Base-by-base conservation (phyloP, 208 protist species). In the Acanthamoeba healyi region DNA sequence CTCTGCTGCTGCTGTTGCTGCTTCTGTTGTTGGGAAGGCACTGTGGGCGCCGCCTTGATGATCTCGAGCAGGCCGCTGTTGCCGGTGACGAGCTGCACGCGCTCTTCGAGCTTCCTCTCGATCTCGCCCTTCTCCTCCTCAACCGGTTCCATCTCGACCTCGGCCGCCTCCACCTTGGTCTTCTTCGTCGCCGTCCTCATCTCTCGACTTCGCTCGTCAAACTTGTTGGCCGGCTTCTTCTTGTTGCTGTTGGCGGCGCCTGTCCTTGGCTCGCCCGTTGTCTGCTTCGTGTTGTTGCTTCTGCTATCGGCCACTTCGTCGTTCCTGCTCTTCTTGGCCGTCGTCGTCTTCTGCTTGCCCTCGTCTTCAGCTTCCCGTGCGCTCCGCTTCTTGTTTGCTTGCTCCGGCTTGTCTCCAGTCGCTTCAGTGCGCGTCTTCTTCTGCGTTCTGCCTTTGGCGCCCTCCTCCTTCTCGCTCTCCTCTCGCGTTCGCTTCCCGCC, bases 81-180 rank as follows among this genome's bases (percentile, higher is more conserved):
- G 38, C 46, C 29, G 19, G 44, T 84, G 15, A 84, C 74, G 44
- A 84, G 44, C 74, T 84, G 74, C 24, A 58, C 74, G 19, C 24
- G 44, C 46, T 9, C 74, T 22, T 84, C 74, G 42, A 84, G 74
- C 74, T 58, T 84, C 44, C 32, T 42, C 19, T 84, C 74, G 44
- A 84, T 84, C 44, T 84, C 74, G 46, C 29, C 46, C 74, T 84
- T 84, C 19, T 84, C 74, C n/a, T 77, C 46, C n/a, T 58, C 72
- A 2, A 49, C 40, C 40, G 24, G 19, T 19, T 81, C 40, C 72
- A 81, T 81, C 40, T 70, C 63, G 26, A 29, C 14, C 26, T 70
- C 63, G 6, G 29, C 24, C 6, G 2, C 38, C 70, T 29, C 49
- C 38, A 14, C 26, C 40, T 46, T 4, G 38, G 32, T n/a, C 0